Evolutionary conservation across 2,329 filamentous ascomycete genomes (phyloP), one percentile per base, ranked within the genome.

Genomic region (Colletotrichum truncatum): DNA sequence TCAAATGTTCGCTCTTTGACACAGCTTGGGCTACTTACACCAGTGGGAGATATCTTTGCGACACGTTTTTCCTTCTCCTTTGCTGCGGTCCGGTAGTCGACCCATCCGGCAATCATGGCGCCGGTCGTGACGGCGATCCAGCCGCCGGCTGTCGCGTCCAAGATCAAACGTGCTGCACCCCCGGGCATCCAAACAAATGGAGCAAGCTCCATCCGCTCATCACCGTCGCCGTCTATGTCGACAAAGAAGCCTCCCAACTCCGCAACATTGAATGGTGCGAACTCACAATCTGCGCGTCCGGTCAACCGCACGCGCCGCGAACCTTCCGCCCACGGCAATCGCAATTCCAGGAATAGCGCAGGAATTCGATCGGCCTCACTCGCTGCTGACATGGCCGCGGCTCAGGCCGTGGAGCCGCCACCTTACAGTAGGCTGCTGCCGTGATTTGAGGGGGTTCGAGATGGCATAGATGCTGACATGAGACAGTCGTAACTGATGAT

Each of bases 161-260:
- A 93, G 79, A 85, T 87, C 69, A 93, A 93, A 79, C 89, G 90
- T 34, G 89, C 89, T 66, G 81, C 86, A 55, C 88, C 89, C 36
- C 84, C 89, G 48, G 85, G 88, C 45, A 87, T 91, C 62, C 89
- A 91, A 75, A 86, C 88, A 66, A 92, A 91, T 77, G 88, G 89
- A 32, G 78, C 81, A 64, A 81, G 81, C 68, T 78, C 87, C 23
- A 84, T 86, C 1, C 84, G 86, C 65, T 85, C 88, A 4, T 90
- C 88, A 2, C 84, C 89, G 2, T 87, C 86, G 4, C 85, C 86
- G 5, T 86, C 82, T 70, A 78, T 89, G 71, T 79, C 89, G 9
- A 77, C 83, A 9, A 89, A 87, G 74, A 85, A 86, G 68, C 79
- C 85, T 8, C 80, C 83, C 2, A 79, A 79, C 25, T 76, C 82